phyloP scores from a whole-genome alignment of 2,329 filamentous ascomycete species.

The Colletotrichum endophyticum region DNA sequence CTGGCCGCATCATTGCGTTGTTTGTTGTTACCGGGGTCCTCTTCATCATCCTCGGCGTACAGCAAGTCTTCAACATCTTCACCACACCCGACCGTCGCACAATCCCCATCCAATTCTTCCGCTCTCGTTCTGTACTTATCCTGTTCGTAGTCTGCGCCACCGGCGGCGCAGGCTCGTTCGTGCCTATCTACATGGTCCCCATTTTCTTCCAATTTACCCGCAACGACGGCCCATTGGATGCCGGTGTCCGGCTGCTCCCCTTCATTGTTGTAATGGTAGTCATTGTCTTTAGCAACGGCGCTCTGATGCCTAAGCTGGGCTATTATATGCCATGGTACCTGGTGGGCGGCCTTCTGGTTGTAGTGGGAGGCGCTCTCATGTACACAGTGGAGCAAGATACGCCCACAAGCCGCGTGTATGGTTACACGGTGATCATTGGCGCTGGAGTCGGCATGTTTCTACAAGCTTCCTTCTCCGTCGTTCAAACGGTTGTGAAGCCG shows the following conservation, averaged over 20 bases:
- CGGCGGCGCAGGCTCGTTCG: neutral
- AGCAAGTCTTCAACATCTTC: slow-evolving; percentile 21
- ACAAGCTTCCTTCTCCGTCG: slow-evolving; percentile 40
- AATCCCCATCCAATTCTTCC: neutral
- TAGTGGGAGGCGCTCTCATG: slow-evolving; percentile 38
- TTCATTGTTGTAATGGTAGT: neutral
- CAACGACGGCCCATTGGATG: neutral
- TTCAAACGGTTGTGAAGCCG: slow-evolving; percentile 33
- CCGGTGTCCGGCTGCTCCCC: neutral
- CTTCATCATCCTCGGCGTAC: neutral
- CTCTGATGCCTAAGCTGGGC: slow-evolving; percentile 15
- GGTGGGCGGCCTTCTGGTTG: slow-evolving; percentile 33
- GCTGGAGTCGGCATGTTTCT: slow-evolving; percentile 37
- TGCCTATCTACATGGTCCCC: neutral
- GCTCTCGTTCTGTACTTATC: neutral
- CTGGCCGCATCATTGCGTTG: slow-evolving; percentile 45
- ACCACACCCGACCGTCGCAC: neutral
- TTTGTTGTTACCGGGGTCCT: slow-evolving; percentile 47
- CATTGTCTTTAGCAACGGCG: slow-evolving; percentile 30
- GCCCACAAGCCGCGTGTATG: slow-evolving; percentile 31
- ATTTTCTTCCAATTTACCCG: neutral
- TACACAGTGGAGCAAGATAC: slow-evolving; percentile 20
- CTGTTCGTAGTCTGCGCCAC: neutral
- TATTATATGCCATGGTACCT: slow-evolving; percentile 45
- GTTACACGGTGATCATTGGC: slow-evolving; percentile 42